phyloP scores from a whole-genome alignment of 192 early-diverging fungal species.

The Coemansia sp. region DNA sequence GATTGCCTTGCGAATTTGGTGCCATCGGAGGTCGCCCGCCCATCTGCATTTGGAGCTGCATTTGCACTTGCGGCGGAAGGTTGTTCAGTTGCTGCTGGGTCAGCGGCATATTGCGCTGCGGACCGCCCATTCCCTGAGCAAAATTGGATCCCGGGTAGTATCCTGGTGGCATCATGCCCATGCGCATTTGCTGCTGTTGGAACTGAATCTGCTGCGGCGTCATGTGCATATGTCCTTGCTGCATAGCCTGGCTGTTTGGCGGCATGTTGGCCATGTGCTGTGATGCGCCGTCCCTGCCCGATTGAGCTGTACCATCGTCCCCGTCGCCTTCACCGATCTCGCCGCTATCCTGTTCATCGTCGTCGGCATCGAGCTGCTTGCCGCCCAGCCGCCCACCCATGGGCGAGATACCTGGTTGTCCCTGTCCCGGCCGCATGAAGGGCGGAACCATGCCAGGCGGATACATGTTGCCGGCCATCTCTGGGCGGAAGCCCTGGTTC shows the following conservation, averaged over 20 bases:
- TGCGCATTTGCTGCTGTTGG: slow-evolving; percentile 35
- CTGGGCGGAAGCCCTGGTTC: slow-evolving; percentile 25
- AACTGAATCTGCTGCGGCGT: slow-evolving; percentile 29
- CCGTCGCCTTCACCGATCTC: slow-evolving; percentile 9
- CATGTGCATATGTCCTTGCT: slow-evolving; percentile 14
- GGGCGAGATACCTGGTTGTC: slow-evolving; percentile 2
- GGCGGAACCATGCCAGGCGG: slow-evolving; percentile 39
- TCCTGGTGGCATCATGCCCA: slow-evolving; percentile 38
- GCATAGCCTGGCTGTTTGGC: slow-evolving; percentile 8
- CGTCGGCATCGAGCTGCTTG: slow-evolving; percentile 5
- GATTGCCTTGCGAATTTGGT: slow-evolving; percentile 20
- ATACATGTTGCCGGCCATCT: slow-evolving; percentile 40
- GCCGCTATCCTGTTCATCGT: not conserved
- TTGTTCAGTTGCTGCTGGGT: slow-evolving; percentile 29
- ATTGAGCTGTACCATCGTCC: slow-evolving; percentile 1
- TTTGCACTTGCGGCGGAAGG: slow-evolving; percentile 32
- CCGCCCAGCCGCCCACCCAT: not conserved
- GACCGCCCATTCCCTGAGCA: slow-evolving; percentile 24
- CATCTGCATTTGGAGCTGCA: slow-evolving; percentile 51
- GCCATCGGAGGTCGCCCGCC: slow-evolving; percentile 31
- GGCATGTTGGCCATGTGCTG: slow-evolving; percentile 3
- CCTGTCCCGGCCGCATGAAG: slow-evolving; percentile 19
- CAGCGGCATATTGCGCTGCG: slow-evolving; percentile 48
- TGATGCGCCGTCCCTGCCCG: slow-evolving; percentile 13
- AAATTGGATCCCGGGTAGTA: slow-evolving; percentile 29